A percentile compares a stretch with the other conserved stretches of the same genome.
Conservation (phyloP, 2,329 filamentous ascomycete genomes). For the Rhynchosporium graminicola region DNA sequence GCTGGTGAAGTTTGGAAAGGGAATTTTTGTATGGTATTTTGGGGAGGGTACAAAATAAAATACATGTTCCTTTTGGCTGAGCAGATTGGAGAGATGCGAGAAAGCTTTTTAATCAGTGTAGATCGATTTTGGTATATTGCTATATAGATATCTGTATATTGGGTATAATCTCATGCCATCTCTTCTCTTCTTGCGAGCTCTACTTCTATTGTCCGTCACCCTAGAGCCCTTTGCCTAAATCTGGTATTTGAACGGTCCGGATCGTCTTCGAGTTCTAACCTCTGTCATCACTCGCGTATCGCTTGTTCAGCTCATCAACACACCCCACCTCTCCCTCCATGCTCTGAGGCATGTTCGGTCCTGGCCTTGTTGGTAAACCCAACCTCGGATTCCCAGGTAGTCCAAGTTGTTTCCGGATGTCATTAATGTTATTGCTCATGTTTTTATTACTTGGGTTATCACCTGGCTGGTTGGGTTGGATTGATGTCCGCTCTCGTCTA, state of each 20-base stretch:
- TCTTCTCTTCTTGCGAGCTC: background rate
- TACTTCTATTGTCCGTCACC: background rate
- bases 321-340: slow-evolving; percentile 15
- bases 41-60: too few species aligned
- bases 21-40: background rate
- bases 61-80: background rate
- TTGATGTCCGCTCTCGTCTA: background rate
- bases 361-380: slow-evolving; percentile 1
- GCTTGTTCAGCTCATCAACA: slow-evolving; percentile 5
- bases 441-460: background rate
- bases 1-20: background rate
- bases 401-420: background rate
- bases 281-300: background rate
- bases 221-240: slow-evolving; percentile 5
- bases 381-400: slow-evolving; percentile 8
- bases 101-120: background rate
- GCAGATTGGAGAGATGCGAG: background rate
- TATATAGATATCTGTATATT: slow-evolving; percentile 1
- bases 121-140: slow-evolving; percentile 5
- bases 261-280: background rate
- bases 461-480: slow-evolving; percentile 1
- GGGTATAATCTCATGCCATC: slow-evolving; percentile 1
- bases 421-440: background rate
- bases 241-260: background rate
- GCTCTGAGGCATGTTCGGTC: slow-evolving; percentile 2